A percentile compares a stretch with the other conserved stretches of the same genome.
These are phyloP conservation scores for Penicillium hesseltinei DNA, from an alignment of 2,329 filamentous ascomycete species.

Conservation along the genomic window DNA sequence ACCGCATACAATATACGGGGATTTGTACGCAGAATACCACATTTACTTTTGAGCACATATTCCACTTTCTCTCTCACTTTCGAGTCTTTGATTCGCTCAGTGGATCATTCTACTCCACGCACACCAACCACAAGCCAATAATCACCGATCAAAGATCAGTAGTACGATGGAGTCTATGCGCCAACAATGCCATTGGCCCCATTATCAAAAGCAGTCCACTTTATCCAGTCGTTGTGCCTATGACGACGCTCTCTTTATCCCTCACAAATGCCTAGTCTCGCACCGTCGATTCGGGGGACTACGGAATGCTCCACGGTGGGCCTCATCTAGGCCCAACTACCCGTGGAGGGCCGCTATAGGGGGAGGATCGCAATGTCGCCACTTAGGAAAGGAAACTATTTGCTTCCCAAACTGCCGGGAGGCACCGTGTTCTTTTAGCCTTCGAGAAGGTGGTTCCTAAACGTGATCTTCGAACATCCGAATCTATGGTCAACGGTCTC, in stretches of 20 bases:
- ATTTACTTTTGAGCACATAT: background rate
- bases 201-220: background rate
- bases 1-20: background rate
- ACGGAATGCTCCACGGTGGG: conserved; percentile 26
- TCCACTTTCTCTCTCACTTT: background rate
- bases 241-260: background rate
- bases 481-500: background rate
- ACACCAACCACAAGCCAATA: background rate
- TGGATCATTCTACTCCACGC: conserved; percentile 5
- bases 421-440: conserved; percentile 17
- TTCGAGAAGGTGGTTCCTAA: conserved; percentile 22
- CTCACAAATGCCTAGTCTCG: conserved; percentile 6
- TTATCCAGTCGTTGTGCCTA: background rate
- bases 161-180: conserved; percentile 18
- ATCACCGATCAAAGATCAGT: conserved; percentile 6
- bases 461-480: conserved; percentile 1
- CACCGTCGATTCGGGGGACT: conserved; percentile 21
- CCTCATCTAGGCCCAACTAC: conserved; percentile 22
- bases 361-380: conserved; percentile 13
- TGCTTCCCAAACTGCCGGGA: conserved; percentile 20
- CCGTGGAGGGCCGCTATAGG: conserved; percentile 12
- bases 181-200: conserved; percentile 18
- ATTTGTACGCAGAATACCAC: background rate
- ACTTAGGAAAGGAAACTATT: conserved; percentile 18
- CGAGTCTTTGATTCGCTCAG: conserved; percentile 1